phyloP scores from a whole-genome alignment of 148 eudicot species.

The Suaeda aralocaspica region DNA sequence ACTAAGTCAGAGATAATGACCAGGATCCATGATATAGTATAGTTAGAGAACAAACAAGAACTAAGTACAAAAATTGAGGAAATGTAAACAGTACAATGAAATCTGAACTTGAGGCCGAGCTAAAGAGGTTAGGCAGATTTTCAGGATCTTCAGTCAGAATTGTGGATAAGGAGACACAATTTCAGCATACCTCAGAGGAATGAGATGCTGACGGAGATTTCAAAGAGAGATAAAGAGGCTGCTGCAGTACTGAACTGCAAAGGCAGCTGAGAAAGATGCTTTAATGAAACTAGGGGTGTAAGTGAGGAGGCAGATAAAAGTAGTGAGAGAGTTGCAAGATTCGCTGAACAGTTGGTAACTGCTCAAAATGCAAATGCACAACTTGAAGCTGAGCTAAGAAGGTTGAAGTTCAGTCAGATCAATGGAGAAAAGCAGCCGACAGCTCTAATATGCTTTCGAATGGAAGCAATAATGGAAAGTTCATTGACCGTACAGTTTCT shows the following conservation, averaged over 20 bases:
- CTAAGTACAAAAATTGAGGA: conserved; percentile 27
- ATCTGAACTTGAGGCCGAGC: conserved; percentile 43
- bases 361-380: conserved; percentile 57
- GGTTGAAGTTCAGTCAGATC: conserved; percentile 77
- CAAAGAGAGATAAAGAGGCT: conserved; percentile 42
- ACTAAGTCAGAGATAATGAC: conserved; percentile 38
- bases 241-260: conserved; percentile 50
- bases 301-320: conserved; percentile 75
- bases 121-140: conserved; percentile 37
- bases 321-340: conserved; percentile 38
- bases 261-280: conserved; percentile 65
- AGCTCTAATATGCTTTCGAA: conserved; percentile 78
- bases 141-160: conserved; percentile 31
- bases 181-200: conserved; percentile 48
- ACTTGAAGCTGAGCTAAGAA: conserved; percentile 72
- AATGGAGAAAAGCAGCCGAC: conserved; percentile 97
- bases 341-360: conserved; percentile 63
- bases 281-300: conserved; percentile 50
- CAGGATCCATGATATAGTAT: conserved; percentile 43
- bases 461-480: conserved; percentile 52
- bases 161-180: conserved; percentile 50
- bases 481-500: conserved; percentile 55
- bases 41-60: conserved; percentile 37
- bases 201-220: conserved; percentile 49
- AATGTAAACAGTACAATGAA: conserved; percentile 32